Base-by-base conservation (phyloP, 2,329 filamentous ascomycete species). In the Aspergillus fijiensis region DNA sequence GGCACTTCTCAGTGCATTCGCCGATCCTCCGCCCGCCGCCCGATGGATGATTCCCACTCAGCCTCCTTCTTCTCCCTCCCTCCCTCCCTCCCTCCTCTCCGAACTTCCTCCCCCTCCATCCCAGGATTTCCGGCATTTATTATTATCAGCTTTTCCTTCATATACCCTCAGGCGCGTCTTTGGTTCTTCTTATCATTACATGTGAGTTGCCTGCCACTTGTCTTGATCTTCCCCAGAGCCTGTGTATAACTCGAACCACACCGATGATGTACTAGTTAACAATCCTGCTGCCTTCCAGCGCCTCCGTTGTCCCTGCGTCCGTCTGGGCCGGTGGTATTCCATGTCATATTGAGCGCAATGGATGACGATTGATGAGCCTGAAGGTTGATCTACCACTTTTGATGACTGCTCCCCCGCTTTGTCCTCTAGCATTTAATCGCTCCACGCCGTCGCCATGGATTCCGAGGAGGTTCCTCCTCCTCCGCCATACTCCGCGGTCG, bases 401-500 rank as follows among this genome's bases (percentile, higher is more conserved):
- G 27, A 19, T 52, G 33, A 45, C n/a, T 16, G 45, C 48, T 55
- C 39, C 50, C 35, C 47, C 47, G 29, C 50, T 19, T 14, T 45
- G 16, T 42, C 27, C 9, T 35, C 19, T 23, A 48, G 45, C 29
- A 58, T 47, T 42, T 27, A 45, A 9, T 45, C 39, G 14, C 39
- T 47, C 11, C 33, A 56, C 47, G 51, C 50, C 59, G 48, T 29
- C 61, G 58, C 59, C 61, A 75, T 75, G 73, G 72, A 74, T 59
- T 65, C 70, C 55, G 74, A 78, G 33, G 76, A 77, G 57, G 73
- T 45, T 19, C 39, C 71, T 61, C 76, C 76, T 66, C 76, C 75
- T 61, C 75, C 77, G 56, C 76, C 77, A 29, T 79, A 78, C 64
- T 75, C 76, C 60, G 69, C 75, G 45, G 69, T 76, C 55, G 77